A percentile compares a stretch with the other conserved stretches of the same genome.
These are phyloP conservation scores for Aspergillus sp. DNA, from an alignment of 2,329 filamentous ascomycete genomes.

Conservation along the genomic window DNA sequence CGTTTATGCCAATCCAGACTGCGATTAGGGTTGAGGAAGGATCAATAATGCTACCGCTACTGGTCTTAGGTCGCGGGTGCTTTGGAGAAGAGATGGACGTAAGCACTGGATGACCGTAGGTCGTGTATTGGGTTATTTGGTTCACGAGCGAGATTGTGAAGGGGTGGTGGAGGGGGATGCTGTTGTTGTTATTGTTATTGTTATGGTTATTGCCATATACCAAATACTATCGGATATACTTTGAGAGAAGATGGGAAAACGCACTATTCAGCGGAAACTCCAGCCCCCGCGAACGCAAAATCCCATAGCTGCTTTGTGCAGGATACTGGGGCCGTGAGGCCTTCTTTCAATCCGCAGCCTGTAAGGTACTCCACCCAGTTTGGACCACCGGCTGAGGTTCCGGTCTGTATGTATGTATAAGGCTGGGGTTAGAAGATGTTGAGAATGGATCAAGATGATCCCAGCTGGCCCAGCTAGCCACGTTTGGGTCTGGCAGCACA, in stretches of 20 bases:
- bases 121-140: constrained; percentile 51
- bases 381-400: constrained; percentile 54
- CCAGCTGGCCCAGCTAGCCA: no score
- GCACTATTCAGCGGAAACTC: constrained; percentile 47
- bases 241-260: constrained; percentile 3
- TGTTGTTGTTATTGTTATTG: constrained; percentile 11
- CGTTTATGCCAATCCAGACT: constrained; percentile 59
- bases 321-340: constrained; percentile 43
- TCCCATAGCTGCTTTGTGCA: constrained; percentile 56
- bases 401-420: constrained; percentile 31
- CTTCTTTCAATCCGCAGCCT: constrained; percentile 48
- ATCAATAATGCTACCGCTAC: constrained; percentile 28
- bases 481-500: neutral
- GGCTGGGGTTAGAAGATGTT: no score
- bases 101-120: constrained; percentile 47
- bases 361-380: constrained; percentile 59
- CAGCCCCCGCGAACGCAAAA: constrained; percentile 57
- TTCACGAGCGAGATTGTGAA: constrained; percentile 52
- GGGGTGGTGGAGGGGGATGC: constrained; percentile 53
- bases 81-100: neutral
- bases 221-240: neutral
- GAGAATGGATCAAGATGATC: no score
- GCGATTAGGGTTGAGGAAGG: constrained; percentile 42
- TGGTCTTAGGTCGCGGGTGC: neutral
- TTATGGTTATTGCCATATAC: neutral